These are phyloP conservation scores for Turnera subulata DNA, from an alignment of 345 rosid species.

Conservation along the genomic window DNA sequence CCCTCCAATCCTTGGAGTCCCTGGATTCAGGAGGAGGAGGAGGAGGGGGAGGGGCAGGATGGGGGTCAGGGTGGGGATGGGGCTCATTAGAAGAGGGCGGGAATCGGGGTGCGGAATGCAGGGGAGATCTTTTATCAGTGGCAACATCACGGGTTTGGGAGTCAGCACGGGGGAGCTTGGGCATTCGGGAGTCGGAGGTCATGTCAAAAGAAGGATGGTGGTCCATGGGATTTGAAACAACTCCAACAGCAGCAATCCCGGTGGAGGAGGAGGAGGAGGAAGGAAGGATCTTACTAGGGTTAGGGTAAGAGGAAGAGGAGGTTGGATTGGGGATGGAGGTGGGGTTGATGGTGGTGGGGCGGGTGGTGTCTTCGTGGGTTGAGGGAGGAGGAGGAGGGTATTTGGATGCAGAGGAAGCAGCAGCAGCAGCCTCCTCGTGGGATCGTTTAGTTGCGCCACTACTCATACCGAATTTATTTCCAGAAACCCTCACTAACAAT, in stretches of 20 bases:
- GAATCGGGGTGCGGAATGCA: conserved; percentile 53
- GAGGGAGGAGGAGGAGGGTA: conserved; percentile 27
- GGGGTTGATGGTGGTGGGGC: too few species aligned
- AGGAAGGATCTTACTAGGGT: conserved; percentile 38
- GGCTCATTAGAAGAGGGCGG: conserved; percentile 50
- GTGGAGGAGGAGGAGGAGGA: not conserved
- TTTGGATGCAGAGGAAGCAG: conserved; percentile 52
- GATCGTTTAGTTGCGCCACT: not conserved
- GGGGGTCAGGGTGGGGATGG: conserved; percentile 55
- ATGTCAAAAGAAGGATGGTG: conserved; percentile 54
- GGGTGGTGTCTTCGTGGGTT: conserved; percentile 55
- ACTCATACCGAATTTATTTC: too few species aligned
- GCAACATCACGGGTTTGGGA: conserved; percentile 40
- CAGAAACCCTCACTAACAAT: too few species aligned
- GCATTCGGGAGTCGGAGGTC: conserved; percentile 48
- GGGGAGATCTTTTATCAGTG: conserved; percentile 74
- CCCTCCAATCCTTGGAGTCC: conserved; percentile 60
- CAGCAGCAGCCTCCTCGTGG: not conserved
- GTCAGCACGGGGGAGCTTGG: conserved; percentile 62
- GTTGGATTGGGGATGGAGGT: not conserved
- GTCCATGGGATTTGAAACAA: conserved; percentile 33
- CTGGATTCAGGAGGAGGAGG: conserved; percentile 43
- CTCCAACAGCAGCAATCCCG: not conserved
- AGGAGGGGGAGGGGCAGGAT: conserved; percentile 35
- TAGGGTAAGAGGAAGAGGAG: conserved; percentile 39